Evolutionary conservation across 2,329 filamentous ascomycete genomes (phyloP), one percentile per base, ranked within the genome.

Genomic region (Penicillium sp.): DNA sequence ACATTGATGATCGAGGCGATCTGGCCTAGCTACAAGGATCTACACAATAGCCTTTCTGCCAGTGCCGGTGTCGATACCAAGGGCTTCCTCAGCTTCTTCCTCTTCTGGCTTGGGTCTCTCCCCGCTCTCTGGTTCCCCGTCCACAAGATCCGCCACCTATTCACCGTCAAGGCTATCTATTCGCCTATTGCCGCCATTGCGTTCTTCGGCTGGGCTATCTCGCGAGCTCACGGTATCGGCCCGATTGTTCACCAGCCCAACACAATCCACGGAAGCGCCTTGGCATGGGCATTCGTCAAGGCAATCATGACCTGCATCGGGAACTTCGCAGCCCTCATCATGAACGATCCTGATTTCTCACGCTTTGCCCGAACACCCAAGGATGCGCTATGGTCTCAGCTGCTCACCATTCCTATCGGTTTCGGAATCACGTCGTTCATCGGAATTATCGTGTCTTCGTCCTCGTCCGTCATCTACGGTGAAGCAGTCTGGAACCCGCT

Each of bases 121-220:
- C 90, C 91, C 0, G 90, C 90, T 18, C 86, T 95, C 55, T 95
- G 88, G 86, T 92, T 94, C 61, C 90, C 90, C 0, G 90, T 95
- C 1, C 89, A 95, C 72, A 84, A 93, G 74, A 86, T 95, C 65
- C 85, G 91, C 42, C 91, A 96, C 69, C 77, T 96, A 4, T 96
- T 96, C 74, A 96, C 91, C 0, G 88, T 90, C 66, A 96, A 96
- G 75, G 85, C 92, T 0, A 88, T 85, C 66, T 83, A 95, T 54
- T 91, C 94, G 0, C 92, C 92, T 0, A 80, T 81, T 34, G 90
- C 90, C n/a, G 91, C 88, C 46, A 79, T 96, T 45, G 85, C 88
- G 13, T 94, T 94, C 71, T 88, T 96, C 71, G 87, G 90, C 65
- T 96, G 92, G 92, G 83, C 89, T 2, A 80, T 95, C 24, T 85